Percentiles rank a stretch among this genome's conserved stretches.
phyloP scores from a whole-genome alignment of 805 yeast genomes.

The Pichia scutulata region DNA sequence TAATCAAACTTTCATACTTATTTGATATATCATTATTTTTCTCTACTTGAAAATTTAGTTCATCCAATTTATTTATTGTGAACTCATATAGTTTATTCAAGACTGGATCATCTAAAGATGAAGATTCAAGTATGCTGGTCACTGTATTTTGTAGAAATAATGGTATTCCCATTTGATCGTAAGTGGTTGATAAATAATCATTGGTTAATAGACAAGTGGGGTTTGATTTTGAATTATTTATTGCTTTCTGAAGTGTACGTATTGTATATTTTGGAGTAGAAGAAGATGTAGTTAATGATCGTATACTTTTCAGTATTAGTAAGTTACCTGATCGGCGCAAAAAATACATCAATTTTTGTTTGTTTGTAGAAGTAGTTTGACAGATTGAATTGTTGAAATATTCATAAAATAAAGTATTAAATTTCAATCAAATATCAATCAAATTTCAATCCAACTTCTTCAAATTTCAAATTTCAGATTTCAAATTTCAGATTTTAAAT shows the following conservation, averaged over 20 bases:
- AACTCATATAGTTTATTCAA: not conserved
- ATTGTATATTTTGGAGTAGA: not conserved
- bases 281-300: not conserved
- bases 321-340: not conserved
- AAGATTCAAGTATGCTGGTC: not conserved
- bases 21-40: not conserved
- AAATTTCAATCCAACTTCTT: too few species aligned
- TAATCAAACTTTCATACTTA: not conserved
- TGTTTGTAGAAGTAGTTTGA: not conserved
- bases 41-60: not conserved
- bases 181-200: not conserved
- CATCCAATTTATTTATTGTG: not conserved
- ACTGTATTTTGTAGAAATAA: conserved; percentile 1
- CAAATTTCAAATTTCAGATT: too few species aligned
- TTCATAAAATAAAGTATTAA: not conserved
- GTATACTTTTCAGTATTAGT: not conserved
- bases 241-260: not conserved
- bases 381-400: not conserved
- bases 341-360: not conserved
- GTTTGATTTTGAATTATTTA: not conserved
- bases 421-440: not conserved
- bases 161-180: not conserved
- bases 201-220: not conserved
- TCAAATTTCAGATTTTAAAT: too few species aligned
- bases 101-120: not conserved